These are phyloP conservation scores for Scleromitrula shiraiana DNA, from an alignment of 2,329 filamentous ascomycete species.

Conservation along the genomic window DNA sequence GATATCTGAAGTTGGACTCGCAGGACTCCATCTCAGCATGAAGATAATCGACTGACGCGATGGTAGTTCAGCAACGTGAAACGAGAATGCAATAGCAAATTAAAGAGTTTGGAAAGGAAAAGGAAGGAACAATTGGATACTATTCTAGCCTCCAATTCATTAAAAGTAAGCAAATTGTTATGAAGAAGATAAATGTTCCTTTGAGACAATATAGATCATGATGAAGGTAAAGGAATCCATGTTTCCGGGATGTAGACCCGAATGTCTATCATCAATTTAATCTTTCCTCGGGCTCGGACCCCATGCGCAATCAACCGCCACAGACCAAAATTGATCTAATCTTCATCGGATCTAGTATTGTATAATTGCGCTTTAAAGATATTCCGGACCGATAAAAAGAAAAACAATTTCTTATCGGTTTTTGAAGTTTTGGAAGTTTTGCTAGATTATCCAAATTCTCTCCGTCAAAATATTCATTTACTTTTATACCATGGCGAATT, in stretches of 20 bases:
- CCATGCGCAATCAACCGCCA: too few relatives aligned
- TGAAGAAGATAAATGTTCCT: not conserved
- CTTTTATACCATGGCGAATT: not conserved
- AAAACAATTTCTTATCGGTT: too few relatives aligned
- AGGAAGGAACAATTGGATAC: not conserved
- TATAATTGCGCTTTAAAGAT: too few relatives aligned
- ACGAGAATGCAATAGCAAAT: not conserved
- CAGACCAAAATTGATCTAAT: too few relatives aligned
- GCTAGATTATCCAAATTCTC: too few relatives aligned
- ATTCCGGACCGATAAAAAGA: too few relatives aligned
- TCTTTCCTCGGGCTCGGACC: too few relatives aligned
- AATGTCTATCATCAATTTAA: not conserved
- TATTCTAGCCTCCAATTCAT: not conserved
- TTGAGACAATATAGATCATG: not conserved
- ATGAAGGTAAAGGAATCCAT: not conserved
- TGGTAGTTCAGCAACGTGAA: slow-evolving; percentile 8
- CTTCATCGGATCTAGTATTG: too few relatives aligned
- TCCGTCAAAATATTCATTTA: not conserved
- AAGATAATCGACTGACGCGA: slow-evolving; percentile 9
- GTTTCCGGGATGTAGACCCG: not conserved
- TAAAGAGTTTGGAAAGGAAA: not conserved
- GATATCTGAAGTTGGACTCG: slow-evolving; percentile 20
- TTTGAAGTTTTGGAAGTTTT: too few relatives aligned
- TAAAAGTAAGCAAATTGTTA: not conserved
- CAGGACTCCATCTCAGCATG: slow-evolving; percentile 28